Base-by-base conservation (phyloP, 2,329 filamentous ascomycete species). In the Colletotrichum australisinense region DNA sequence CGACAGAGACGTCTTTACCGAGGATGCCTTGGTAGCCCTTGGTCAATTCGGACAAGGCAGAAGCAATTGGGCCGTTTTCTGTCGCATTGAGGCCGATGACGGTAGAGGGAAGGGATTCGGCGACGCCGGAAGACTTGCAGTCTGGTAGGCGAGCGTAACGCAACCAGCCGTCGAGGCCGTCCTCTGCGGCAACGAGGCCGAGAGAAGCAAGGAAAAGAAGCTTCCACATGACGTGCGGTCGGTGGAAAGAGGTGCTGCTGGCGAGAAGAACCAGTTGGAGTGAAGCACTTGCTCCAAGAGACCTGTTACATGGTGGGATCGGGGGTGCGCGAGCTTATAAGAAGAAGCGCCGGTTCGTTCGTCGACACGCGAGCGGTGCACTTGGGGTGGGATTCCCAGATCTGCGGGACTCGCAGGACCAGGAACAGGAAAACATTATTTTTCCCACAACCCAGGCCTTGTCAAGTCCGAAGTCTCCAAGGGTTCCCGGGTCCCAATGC, bases 141-240 rank as follows among this genome's bases (percentile, higher is more conserved):
- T 76, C 67, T 12, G 81, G 75, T 22, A 92, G 77, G 9, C 86
- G 84, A 38, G 91, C 90, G 78, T 93, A 93, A 62, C 92, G 87
- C 68, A 93, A 80, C 92, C 92, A 93, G 60, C 84, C 91, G 69
- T 87, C 83, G 28, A 91, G 81, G 12, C 92, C 92, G 77, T 89
- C 87, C 77, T 93, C 91, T 52, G 90, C 90, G 57, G 81, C 80
- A 53, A 78, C 86, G 49, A 86, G 77, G 78, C 82, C 80, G 74
- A 82, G 72, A 52, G 76, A 73, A 66, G 78, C 75, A 46, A 81
- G 60, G 59, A 80, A 68, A 74, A 78, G 76, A 46, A 77, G 66
- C 56, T 75, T 75, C 69, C 79, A 79, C 80, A 82, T 81, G 60
- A 11, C 30, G 52, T 16, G 49, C 38, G 46, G 38, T 53, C 11